Base-by-base conservation (phyloP, 148 eudicot genomes). In the Salicornia ramosissima region DNA sequence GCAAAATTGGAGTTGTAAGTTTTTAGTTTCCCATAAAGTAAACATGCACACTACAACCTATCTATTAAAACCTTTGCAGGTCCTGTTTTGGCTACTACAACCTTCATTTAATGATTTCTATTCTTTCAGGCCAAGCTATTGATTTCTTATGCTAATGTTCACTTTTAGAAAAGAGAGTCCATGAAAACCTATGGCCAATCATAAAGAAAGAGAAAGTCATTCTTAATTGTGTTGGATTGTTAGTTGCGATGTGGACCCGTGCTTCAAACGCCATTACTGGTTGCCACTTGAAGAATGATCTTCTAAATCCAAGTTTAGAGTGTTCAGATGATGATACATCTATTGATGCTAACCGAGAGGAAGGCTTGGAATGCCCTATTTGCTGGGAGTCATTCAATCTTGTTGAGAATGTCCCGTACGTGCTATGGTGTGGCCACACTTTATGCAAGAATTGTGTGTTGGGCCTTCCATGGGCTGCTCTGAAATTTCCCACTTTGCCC, bases 371-470 rank as follows among this genome's bases (percentile, higher is more conserved):
- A 62, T 86, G 90, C 64, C 87, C 87, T 4, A 83, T 86, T 33
- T 86, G 90, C 74, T 86, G 90, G 80, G 90, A 86, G 60, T 83
- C 87, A 26, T 86, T 86, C 69, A 83, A 86, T 64, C 72, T 86
- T 13, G 90, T 86, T 30, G 90, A 86, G 63, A 86, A 86, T 73
- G 90, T 86, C 53, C 90, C 90, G 0, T 86, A 83, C 39, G 85
- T 83, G 70, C 72, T 86, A 36, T 86, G 87, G 90, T 86, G 90
- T 71, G 90, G 90, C 50, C 90, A 86, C 61, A 81, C 90, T 25
- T 81, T 86, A 25, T 86, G 90, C 67, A 86, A 83, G 65, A 61
- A 86, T 63, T 86, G 90, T 64, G 80, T 86, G 62, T 62, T 81
- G 10, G 90, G 85, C 9, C 81, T 86, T 51, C 85, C 84, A 31